Evolutionary conservation across 805 yeast species (phyloP), one percentile per base, ranked within the genome.

Genomic region (Phaffomyces thermotolerans): DNA sequence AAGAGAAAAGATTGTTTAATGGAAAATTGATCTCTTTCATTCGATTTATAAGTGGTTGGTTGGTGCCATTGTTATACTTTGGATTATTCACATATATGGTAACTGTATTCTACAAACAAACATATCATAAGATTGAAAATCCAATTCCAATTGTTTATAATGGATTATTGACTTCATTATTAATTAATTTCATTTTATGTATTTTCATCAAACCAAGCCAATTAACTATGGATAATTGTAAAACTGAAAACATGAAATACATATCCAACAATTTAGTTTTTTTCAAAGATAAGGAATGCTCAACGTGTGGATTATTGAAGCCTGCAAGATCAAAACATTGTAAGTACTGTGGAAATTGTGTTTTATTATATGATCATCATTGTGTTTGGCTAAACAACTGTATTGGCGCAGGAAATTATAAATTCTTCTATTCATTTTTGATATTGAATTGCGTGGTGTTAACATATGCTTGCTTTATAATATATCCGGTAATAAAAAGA

Each of bases 251-350:
- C 35, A 7, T 33, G 12, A 33, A 17, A 13, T 33, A 8, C 18
- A 10, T 17, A 17, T 17, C 12, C 13, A 53, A 57, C 37, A 37
- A 45, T 3, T 24, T 57, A 10, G 52, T 55, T 12, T 56, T 53
- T 41, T 56, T 53, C 40, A 30, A 29, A 8, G 40, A 40, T 10
- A 41, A 43, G 12, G 39, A 39, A 7, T 83, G 90, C 51, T 37
- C 69, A 1, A 73, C 83, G 1, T 87, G 95, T 56, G 64, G 71
- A 17, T 62, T 75, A 17, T 70, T 78, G 70, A 69, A 89, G 51
- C 81, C 84, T 0, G 83, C 89, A 0, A 64, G 95, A 34, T 70
- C 93, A 0, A 79, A 81, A 47, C 95, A 87, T 63, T 87, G 95
- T 54, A 68, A 75, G 6, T 68, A 72, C 6, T 87, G 95, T 60